Evolutionary conservation across 2,329 filamentous ascomycete genomes (phyloP).

Genomic region (Claviceps sorghi): DNA sequence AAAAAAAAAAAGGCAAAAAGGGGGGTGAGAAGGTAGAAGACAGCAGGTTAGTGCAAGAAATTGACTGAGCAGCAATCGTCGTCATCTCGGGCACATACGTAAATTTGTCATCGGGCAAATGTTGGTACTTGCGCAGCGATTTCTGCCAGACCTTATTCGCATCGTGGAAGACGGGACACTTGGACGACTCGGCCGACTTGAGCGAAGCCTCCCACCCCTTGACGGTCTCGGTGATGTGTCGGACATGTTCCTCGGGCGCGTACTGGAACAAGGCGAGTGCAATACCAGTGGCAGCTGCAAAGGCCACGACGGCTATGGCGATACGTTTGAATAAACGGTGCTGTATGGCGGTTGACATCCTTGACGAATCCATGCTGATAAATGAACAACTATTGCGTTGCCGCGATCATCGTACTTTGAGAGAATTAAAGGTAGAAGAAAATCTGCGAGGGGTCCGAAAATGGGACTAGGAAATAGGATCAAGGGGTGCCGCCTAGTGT

Average conservation of each 20-base stretch:
- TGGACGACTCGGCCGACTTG: not conserved
- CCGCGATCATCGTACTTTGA: not conserved
- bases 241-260: constrained; percentile 2
- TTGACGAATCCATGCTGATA: constrained; percentile 2
- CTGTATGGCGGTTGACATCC: not conserved
- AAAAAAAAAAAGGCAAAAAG: not conserved
- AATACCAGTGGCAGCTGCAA: not conserved
- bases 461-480: not conserved
- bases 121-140: constrained; percentile 12
- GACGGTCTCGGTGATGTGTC: not conserved
- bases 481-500: not conserved
- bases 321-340: constrained; percentile 2
- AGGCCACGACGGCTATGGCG: constrained; percentile 1
- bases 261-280: not conserved
- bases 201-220: not conserved
- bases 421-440: not conserved
- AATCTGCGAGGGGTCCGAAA: not conserved
- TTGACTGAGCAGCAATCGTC: too few relatives aligned
- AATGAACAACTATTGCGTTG: not conserved
- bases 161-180: constrained; percentile 1
- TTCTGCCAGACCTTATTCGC: constrained; percentile 9
- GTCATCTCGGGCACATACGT: constrained; percentile 12
- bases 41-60: not conserved
- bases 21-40: not conserved
- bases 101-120: constrained; percentile 17